A percentile compares a stretch with the other conserved stretches of the same genome.
These are phyloP conservation scores for Salvia miltiorrhiza DNA, from an alignment of 257 asterid genomes.

Conservation along the genomic window DNA sequence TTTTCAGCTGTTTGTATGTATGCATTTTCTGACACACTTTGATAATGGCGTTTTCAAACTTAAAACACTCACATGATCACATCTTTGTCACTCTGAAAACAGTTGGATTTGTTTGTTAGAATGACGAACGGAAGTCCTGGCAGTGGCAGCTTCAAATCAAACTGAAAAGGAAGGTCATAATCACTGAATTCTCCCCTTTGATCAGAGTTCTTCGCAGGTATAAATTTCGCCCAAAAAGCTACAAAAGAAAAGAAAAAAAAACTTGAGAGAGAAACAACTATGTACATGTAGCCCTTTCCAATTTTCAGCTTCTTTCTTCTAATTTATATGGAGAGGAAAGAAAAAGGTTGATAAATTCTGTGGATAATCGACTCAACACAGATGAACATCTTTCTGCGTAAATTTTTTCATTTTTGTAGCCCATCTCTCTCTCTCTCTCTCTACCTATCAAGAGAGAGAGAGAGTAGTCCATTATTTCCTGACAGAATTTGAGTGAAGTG, in stretches of 20 bases:
- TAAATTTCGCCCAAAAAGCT: conserved; percentile 10
- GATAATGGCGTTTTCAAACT: conserved; percentile 47
- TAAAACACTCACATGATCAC: conserved; percentile 17
- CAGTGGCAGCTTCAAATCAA: conserved; percentile 44
- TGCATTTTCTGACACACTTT: conserved; percentile 66
- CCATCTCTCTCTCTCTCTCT: too few relatives aligned
- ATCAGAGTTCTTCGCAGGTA: not conserved
- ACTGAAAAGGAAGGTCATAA: conserved; percentile 61
- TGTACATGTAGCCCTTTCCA: too few relatives aligned
- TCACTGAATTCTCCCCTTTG: conserved; percentile 40
- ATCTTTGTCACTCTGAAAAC: conserved; percentile 41
- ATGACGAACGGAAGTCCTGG: conserved; percentile 26
- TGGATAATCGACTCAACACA: conserved; percentile 2
- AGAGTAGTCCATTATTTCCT: too few relatives aligned
- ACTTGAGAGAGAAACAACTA: not conserved
- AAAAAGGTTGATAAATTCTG: conserved; percentile 4
- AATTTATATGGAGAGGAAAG: not conserved
- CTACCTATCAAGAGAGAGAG: too few relatives aligned
- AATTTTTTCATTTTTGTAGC: too few relatives aligned
- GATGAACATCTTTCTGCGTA: too few relatives aligned
- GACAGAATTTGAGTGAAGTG: too few relatives aligned
- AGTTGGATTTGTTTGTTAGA: conserved; percentile 32
- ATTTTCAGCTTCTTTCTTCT: not conserved
- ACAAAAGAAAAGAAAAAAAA: not conserved
- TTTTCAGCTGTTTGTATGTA: conserved; percentile 28